Evolutionary conservation across 2,329 filamentous ascomycete species (phyloP), one percentile per base, ranked within the genome.

Genomic region (Sporothrix pseudoabietina): DNA sequence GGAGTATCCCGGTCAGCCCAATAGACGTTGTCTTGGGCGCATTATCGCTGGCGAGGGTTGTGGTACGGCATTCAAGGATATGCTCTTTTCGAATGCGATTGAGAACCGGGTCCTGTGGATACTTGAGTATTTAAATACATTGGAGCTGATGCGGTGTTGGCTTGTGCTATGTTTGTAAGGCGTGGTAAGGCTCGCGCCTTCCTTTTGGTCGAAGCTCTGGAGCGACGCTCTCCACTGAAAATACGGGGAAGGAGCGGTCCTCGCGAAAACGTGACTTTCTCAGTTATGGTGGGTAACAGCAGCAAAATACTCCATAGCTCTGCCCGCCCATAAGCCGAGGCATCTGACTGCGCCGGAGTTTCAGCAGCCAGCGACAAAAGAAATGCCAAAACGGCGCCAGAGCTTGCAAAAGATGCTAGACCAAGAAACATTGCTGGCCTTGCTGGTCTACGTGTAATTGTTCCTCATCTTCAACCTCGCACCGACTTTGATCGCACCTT

Each of bases 301-400:
- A 61, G 35, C 35, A n/a, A 47, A 49, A 26, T n/a, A n/a, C n/a
- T n/a, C n/a, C n/a, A n/a, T 52, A 59, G 49, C 44, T 63, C 49
- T 73, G 47, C 72, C 72, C 66, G 57, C 66, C 32, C 57, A 55
- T 49, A 35, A 73, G 72, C 72, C 72, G 72, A 73, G 72, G 72
- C 69, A 73, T 71, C 68, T 71, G 72, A 49, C 72, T 39, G 49
- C 57, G 39, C 39, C 35, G 54, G 55, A 52, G 22, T 12, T 71
- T 71, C 69, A 71, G 55, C 69, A 71, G 69, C 69, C 41, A 61
- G 26, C 49, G 8, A 30, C 12, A 44, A 44, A 71, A 71, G 57
- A 12, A 22, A 35, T 3, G 32, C n/a, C 66, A 52, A 55, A 69
- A 54, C 9, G 47, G 26, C 35, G 47, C 35, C 52, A 71, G 52